A percentile compares a stretch with the other conserved stretches of the same genome.
Conservation (phyloP, 2,329 filamentous ascomycete genomes). For the Dothiorella sarmentorum region DNA sequence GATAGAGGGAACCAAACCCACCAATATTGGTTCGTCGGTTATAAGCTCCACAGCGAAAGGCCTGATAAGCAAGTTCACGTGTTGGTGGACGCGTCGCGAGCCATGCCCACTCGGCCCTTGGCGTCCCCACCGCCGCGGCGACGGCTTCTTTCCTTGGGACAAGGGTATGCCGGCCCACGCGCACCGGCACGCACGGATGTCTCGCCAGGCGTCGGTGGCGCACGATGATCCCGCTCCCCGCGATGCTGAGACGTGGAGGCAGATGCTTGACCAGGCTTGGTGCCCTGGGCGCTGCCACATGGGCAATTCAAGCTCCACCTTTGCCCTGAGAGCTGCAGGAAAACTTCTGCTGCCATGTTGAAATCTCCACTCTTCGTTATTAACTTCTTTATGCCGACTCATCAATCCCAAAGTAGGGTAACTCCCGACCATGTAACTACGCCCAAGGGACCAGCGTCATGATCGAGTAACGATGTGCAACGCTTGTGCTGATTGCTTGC, state of each 20-base stretch:
- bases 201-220: neutral
- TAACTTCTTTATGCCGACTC: no score
- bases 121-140: neutral
- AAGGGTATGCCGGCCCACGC: neutral
- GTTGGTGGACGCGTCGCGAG: neutral
- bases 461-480: no score
- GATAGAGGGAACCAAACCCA: no score
- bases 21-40: no score
- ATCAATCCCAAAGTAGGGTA: no score
- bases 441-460: no score
- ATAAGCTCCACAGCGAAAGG: no score
- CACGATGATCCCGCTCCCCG: neutral
- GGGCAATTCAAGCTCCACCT: neutral
- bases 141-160: neutral
- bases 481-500: no score
- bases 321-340: no score
- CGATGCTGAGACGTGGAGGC: slow-evolving; percentile 11
- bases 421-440: no score
- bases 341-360: no score
- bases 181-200: neutral
- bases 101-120: neutral
- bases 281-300: neutral
- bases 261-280: slow-evolving; percentile 2
- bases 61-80: neutral
- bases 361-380: no score